Evolutionary conservation across 2,329 filamentous ascomycete species (phyloP).

Genomic region (Dactylellina sp.): DNA sequence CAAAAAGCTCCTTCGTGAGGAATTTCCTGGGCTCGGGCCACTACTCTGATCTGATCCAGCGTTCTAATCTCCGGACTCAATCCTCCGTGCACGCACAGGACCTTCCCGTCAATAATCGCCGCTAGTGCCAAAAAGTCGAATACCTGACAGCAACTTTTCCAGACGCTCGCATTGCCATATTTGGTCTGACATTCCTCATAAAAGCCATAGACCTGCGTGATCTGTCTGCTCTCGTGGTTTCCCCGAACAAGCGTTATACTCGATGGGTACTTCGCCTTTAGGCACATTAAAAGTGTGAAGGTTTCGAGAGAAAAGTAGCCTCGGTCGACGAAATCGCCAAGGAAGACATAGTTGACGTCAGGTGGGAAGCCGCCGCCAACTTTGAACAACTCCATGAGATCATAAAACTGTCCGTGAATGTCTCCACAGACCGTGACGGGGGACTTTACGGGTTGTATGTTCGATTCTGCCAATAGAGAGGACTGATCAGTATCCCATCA

Average conservation of each 20-base stretch:
- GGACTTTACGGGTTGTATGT: conserved; percentile 96
- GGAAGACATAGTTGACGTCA: conserved; percentile 77
- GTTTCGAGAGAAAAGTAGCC: conserved; percentile 81
- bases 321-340: conserved; percentile 79
- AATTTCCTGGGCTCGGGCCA: conserved; percentile 79
- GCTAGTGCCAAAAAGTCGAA: conserved; percentile 81
- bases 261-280: conserved; percentile 80
- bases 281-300: conserved; percentile 77
- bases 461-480: conserved; percentile 76
- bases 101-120: conserved; percentile 78
- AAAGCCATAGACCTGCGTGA: conserved; percentile 82
- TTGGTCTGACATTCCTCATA: conserved; percentile 82
- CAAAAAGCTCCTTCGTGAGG: conserved; percentile 82
- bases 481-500: background rate
- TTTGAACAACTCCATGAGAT: conserved; percentile 94
- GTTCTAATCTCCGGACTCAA: conserved; percentile 79
- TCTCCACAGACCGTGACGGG: conserved; percentile 98
- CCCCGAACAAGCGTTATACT: conserved; percentile 78
- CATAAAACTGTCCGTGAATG: conserved; percentile 99
- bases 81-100: conserved; percentile 79
- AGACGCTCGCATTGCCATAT: conserved; percentile 81
- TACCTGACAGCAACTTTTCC: conserved; percentile 82
- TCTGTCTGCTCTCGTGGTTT: conserved; percentile 81
- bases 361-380: conserved; percentile 95
- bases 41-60: conserved; percentile 79